These are phyloP conservation scores for Exophiala calicioides DNA, from an alignment of 2,329 filamentous ascomycete species.

Conservation along the genomic window DNA sequence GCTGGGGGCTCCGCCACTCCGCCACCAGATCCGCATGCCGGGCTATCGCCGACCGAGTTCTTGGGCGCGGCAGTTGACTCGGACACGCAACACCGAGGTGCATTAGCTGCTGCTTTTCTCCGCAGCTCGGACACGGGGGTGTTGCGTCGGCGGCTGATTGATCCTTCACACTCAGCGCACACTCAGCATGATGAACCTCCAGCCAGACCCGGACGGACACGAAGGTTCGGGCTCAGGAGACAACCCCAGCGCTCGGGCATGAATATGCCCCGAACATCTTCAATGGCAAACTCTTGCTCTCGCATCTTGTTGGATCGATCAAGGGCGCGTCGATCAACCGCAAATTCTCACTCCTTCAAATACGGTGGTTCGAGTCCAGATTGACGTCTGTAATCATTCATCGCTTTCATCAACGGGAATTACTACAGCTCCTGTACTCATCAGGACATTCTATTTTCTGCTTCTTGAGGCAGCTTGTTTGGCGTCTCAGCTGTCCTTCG, in stretches of 20 bases:
- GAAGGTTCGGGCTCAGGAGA: too few species aligned
- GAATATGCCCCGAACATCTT: conserved; percentile 7
- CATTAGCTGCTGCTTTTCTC: conserved; percentile 3
- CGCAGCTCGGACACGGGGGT: conserved; percentile 7
- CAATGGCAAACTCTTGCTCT: conserved; percentile 4
- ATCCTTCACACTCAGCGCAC: not conserved
- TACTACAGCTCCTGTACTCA: too few species aligned
- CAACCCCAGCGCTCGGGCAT: conserved; percentile 12
- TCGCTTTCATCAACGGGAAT: not conserved
- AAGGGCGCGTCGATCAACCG: conserved; percentile 1
- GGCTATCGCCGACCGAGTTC: not conserved
- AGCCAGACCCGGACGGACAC: too few species aligned
- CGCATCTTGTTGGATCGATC: not conserved
- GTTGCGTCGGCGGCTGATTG: not conserved
- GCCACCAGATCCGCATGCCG: too few species aligned
- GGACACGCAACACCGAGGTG: not conserved
- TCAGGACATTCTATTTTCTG: not conserved
- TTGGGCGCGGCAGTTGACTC: not conserved
- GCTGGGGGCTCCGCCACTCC: too few species aligned
- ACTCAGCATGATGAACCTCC: conserved; percentile 16
- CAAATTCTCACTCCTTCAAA: conserved; percentile 9
- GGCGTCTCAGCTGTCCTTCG: not conserved
- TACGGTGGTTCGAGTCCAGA: conserved; percentile 7
- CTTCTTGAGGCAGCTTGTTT: not conserved
- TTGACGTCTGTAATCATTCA: conserved; percentile 3